These are phyloP conservation scores for Pelargonium citronellum DNA, from an alignment of 441 rosid species.

Conservation along the genomic window DNA sequence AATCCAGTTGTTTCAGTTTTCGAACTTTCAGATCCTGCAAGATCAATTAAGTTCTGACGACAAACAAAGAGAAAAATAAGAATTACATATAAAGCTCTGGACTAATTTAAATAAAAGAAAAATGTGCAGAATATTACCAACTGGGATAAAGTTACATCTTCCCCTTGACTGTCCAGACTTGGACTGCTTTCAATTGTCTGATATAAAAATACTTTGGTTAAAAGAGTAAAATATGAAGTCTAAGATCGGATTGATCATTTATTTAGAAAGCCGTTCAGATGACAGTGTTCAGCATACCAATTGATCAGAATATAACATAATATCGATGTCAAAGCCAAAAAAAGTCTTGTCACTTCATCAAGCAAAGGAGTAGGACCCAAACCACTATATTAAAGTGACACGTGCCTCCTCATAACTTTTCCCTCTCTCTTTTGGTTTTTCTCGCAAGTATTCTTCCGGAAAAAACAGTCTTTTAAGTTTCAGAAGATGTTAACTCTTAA, in stretches of 20 bases:
- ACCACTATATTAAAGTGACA: not conserved
- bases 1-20: conserved; percentile 98
- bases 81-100: conserved; percentile 10
- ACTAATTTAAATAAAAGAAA: conserved; percentile 7
- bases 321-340: not conserved
- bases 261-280: not conserved
- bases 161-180: conserved; percentile 56
- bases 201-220: not conserved
- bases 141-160: conserved; percentile 97
- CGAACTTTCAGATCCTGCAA: conserved; percentile 99
- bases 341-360: not conserved
- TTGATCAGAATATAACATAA: not conserved
- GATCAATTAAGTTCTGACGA: conserved; percentile 88
- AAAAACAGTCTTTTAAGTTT: not conserved
- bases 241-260: not conserved
- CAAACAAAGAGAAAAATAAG: conserved; percentile 20
- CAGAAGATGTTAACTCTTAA: not conserved
- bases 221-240: not conserved
- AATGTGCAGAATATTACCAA: conserved; percentile 48
- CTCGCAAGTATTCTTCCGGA: no score
- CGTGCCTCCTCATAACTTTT: not conserved
- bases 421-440: not conserved
- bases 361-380: not conserved
- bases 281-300: not conserved
- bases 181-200: conserved; percentile 99